These are phyloP conservation scores for Ustilago cynodontis DNA, from an alignment of 1,284 basidiomycete genomes.

Conservation along the genomic window DNA sequence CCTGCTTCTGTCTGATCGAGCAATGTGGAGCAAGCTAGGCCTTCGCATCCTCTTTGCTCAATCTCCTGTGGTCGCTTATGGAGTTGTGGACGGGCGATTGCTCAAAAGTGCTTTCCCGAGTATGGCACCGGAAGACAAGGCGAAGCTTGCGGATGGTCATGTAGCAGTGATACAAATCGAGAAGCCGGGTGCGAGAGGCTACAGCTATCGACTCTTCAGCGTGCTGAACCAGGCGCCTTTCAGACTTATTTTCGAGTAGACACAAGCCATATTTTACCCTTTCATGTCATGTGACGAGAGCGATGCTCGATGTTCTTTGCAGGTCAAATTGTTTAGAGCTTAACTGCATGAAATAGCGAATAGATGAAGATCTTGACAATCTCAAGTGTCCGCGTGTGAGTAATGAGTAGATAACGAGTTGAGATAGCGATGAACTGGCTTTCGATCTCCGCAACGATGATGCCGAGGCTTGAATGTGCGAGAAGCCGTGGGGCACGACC, in stretches of 20 bases:
- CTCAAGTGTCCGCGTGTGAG: too few relatives aligned
- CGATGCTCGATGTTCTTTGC: too few relatives aligned
- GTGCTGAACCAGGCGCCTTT: not conserved
- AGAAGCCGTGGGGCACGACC: too few relatives aligned
- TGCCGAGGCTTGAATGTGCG: too few relatives aligned
- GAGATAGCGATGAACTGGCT: too few relatives aligned
- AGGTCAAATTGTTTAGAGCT: too few relatives aligned
- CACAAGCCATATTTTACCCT: not conserved
- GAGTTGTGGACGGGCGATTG: constrained; percentile 2
- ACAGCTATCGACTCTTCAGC: not conserved
- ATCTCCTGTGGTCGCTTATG: not conserved
- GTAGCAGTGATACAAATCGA: constrained; percentile 9
- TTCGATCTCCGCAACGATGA: too few relatives aligned
- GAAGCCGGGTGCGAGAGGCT: not conserved
- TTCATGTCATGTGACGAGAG: too few relatives aligned
- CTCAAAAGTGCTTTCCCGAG: constrained; percentile 10
- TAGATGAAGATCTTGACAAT: too few relatives aligned
- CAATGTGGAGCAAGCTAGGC: not conserved
- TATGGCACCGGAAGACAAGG: constrained; percentile 1
- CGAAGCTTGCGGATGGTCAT: not conserved
- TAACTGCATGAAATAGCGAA: too few relatives aligned
- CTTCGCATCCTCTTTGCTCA: constrained; percentile 12
- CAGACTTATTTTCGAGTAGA: not conserved
- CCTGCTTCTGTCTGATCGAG: not conserved
- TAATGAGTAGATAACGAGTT: too few relatives aligned